These are phyloP conservation scores for Marvania coccoides DNA, from an alignment of 139 green algal species.

Conservation along the genomic window DNA sequence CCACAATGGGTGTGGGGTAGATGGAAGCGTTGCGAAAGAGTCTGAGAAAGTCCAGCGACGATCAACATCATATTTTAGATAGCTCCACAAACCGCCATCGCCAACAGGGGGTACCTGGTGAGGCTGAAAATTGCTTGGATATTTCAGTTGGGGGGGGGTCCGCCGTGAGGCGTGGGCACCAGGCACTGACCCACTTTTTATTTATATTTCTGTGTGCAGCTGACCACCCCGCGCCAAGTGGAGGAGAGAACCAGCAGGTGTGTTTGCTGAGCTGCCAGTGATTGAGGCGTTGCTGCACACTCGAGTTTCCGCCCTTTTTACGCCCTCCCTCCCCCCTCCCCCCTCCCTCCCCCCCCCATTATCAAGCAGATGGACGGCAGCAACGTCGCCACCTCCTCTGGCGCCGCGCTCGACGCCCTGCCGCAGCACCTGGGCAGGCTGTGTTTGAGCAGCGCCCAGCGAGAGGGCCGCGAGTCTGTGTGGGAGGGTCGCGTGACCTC, in stretches of 20 bases:
- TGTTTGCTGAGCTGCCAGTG: too few species aligned
- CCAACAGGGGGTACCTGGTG: background rate
- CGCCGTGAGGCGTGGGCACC: too few species aligned
- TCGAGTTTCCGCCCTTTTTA: background rate
- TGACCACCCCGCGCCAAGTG: too few species aligned
- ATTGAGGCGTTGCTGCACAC: background rate
- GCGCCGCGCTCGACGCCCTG: background rate
- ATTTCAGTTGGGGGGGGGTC: too few species aligned
- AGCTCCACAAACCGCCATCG: background rate
- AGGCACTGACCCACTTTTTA: too few species aligned
- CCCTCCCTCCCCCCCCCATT: background rate
- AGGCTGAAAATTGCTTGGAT: too few species aligned
- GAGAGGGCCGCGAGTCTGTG: constrained; percentile 38
- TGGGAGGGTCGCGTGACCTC: constrained; percentile 56
- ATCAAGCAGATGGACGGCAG: background rate
- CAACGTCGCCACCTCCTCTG: background rate
- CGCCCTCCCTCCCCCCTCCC: background rate
- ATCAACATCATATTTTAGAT: background rate
- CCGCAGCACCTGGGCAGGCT: constrained; percentile 55
- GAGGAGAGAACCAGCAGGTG: too few species aligned
- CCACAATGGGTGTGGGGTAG: background rate
- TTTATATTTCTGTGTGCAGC: too few species aligned
- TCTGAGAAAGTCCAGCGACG: background rate
- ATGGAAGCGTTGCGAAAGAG: background rate
- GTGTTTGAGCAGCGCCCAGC: constrained; percentile 33